Evolutionary conservation across 768 basidiomycete species (phyloP).

Genomic region (Chalciporus pseudorubinellus): DNA sequence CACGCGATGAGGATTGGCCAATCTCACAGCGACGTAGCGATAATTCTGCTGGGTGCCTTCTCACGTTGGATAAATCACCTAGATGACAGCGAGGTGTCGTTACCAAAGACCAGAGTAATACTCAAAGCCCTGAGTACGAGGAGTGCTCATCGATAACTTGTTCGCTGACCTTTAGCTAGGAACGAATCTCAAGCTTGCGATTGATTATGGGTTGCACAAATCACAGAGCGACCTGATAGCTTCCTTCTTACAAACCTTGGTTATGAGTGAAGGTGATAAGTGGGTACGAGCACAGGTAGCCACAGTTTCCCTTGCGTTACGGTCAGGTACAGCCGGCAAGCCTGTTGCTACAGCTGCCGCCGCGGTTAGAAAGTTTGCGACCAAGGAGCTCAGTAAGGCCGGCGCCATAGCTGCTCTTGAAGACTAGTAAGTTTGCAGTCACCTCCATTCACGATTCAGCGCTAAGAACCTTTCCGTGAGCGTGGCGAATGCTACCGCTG

Average conservation of each 20-base stretch:
- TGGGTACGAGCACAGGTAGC: conserved; percentile 78
- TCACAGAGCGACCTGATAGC: conserved; percentile 84
- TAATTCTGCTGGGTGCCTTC: conserved; percentile 85
- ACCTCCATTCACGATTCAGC: not conserved
- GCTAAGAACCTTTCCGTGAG: conserved; percentile 35
- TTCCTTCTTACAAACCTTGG: conserved; percentile 89
- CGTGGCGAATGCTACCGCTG: conserved; percentile 85
- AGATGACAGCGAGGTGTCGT: conserved; percentile 71
- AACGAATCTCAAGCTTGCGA: conserved; percentile 86
- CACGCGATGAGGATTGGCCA: conserved; percentile 84
- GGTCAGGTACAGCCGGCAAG: conserved; percentile 60
- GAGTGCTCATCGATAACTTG: conserved; percentile 69
- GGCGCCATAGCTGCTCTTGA: conserved; percentile 78
- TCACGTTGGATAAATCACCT: conserved; percentile 90
- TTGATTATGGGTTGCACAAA: conserved; percentile 81
- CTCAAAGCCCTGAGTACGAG: conserved; percentile 76
- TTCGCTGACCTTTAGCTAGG: conserved; percentile 69
- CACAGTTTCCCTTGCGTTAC: conserved; percentile 67
- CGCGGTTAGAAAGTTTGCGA: conserved; percentile 84
- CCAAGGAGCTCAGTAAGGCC: conserved; percentile 78
- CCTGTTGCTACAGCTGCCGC: conserved; percentile 75
- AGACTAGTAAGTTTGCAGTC: conserved; percentile 72
- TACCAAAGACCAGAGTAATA: conserved; percentile 64
- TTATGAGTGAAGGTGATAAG: conserved; percentile 94
- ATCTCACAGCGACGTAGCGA: conserved; percentile 78